These are phyloP conservation scores for Taphrina deformans DNA, from an alignment of 1,139 yeast genomes.

Conservation along the genomic window DNA sequence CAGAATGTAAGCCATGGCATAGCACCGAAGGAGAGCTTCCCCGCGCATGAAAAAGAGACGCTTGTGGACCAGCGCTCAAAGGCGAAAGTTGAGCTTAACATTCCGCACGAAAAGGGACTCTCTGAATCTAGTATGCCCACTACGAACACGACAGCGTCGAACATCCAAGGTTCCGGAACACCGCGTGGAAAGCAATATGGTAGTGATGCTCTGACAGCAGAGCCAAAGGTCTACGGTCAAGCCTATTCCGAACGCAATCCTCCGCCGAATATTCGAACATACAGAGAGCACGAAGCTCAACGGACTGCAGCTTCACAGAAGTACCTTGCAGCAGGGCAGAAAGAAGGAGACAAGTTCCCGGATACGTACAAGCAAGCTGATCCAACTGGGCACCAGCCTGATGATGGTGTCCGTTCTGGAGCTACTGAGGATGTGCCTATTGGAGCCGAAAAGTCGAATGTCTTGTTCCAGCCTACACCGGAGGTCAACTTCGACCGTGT, in stretches of 20 bases:
- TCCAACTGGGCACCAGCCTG: constrained; percentile 1
- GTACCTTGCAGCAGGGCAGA: constrained; percentile 12
- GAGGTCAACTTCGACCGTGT: constrained; percentile 29
- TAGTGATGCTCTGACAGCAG: not conserved
- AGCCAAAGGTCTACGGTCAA: constrained; percentile 13
- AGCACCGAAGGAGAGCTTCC: not conserved
- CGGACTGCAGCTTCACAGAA: constrained; percentile 11
- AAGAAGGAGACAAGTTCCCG: not conserved
- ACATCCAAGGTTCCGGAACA: not conserved
- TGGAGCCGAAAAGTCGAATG: constrained; percentile 30
- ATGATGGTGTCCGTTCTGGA: constrained; percentile 21
- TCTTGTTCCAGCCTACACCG: constrained; percentile 32
- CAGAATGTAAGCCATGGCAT: not conserved
- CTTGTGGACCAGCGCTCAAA: constrained; percentile 6
- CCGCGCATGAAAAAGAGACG: not conserved
- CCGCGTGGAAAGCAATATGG: not conserved
- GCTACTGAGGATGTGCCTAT: constrained; percentile 32
- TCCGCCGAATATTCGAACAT: constrained; percentile 9
- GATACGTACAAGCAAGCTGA: not conserved
- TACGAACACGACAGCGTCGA: not conserved
- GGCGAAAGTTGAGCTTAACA: constrained; percentile 10
- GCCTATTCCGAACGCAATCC: constrained; percentile 31
- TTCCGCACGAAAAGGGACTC: not conserved
- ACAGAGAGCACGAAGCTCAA: constrained; percentile 6
- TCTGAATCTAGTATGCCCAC: not conserved